Base-by-base conservation (phyloP, 495 filamentous ascomycete genomes). In the Mytilinidion resinicola region DNA sequence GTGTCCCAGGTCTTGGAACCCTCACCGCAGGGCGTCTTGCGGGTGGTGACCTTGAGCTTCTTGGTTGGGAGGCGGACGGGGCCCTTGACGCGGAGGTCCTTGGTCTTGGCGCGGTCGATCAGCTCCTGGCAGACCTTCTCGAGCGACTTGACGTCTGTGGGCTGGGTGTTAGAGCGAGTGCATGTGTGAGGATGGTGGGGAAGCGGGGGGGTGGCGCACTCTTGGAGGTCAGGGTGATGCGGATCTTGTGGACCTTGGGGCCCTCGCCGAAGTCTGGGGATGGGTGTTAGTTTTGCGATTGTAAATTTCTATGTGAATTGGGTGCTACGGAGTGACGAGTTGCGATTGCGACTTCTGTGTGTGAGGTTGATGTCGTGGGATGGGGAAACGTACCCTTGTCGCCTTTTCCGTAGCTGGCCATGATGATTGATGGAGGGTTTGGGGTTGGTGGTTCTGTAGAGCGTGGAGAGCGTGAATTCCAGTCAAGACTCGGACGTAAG, bases 1-100 rank as follows among this genome's bases (percentile, higher is more conserved):
- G 81, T 86, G 78, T 98, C 93, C 93, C 93, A 97, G 72, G 93
- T 98, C 87, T 98, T 98, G 75, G 89, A 95, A 78, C 93, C 93
- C 84, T 98, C 93, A 86, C 93, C 93, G 77, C 90, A 93, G 73
- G 93, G 93, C 63, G 93, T 96, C 87, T 91, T 92, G 68, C 88
- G 80, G 78, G 90, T 95, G 71, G 90, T 92, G 82, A 97, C 83
- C 81, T 95, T 87, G 68, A 98, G 85, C 72, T 83, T 87, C 85
- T 96, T 96, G 80, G 93, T 97, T 62, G 93, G 93, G 61, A 98
- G 89, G 76, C 93, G 93, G 76, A 98, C 95, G 73, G 93, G 93
- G 73, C 93, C 93, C 84, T 96, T 96, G 80, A 95, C 89, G 73
- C 90, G 90, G 70, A 98, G 89, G 69, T 90, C 90, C 90, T 97